A percentile compares a stretch with the other conserved stretches of the same genome.
Evolutionary conservation across 352 stramenopile genomes (phyloP).

Genomic region (Aphanomyces cochlioides): DNA sequence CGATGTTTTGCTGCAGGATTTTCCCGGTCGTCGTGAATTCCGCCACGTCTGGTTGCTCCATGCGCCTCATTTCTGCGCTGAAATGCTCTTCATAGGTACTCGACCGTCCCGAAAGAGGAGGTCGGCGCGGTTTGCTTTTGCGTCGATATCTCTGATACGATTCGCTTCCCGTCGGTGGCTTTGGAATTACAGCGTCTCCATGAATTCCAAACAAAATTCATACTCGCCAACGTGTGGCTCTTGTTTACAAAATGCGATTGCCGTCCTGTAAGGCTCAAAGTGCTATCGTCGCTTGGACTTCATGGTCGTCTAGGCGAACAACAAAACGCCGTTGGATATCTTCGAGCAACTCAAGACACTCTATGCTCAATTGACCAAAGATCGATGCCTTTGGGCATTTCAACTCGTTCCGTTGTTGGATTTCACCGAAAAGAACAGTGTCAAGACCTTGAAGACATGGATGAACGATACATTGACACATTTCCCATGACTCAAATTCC

Average conservation of each 20-base stretch:
- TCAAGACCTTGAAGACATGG: slow-evolving; percentile 4
- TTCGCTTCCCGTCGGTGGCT: not conserved
- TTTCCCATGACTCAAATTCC: too few species aligned
- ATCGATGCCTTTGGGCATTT: slow-evolving; percentile 2
- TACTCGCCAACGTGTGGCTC: not conserved
- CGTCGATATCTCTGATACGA: slow-evolving; percentile 2
- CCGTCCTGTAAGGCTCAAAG: not conserved
- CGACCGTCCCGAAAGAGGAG: not conserved
- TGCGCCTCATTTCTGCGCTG: not conserved
- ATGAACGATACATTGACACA: not conserved
- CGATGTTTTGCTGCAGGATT: slow-evolving; percentile 4
- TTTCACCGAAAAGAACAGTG: not conserved
- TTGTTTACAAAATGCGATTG: slow-evolving; percentile 5
- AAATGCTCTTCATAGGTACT: not conserved
- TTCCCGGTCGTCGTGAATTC: not conserved
- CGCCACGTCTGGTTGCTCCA: slow-evolving; percentile 3
- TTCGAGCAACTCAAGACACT: slow-evolving; percentile 2
- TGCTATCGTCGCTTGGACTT: not conserved
- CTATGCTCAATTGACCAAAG: slow-evolving; percentile 1
- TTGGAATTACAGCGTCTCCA: slow-evolving; percentile 8
- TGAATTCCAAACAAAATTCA: not conserved
- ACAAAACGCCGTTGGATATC: not conserved
- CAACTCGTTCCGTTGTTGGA: not conserved
- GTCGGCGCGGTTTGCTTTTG: not conserved
- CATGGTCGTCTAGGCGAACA: not conserved